These are phyloP conservation scores for Paecilomyces variotii DNA, from an alignment of 2,329 filamentous ascomycete genomes.

Conservation along the genomic window DNA sequence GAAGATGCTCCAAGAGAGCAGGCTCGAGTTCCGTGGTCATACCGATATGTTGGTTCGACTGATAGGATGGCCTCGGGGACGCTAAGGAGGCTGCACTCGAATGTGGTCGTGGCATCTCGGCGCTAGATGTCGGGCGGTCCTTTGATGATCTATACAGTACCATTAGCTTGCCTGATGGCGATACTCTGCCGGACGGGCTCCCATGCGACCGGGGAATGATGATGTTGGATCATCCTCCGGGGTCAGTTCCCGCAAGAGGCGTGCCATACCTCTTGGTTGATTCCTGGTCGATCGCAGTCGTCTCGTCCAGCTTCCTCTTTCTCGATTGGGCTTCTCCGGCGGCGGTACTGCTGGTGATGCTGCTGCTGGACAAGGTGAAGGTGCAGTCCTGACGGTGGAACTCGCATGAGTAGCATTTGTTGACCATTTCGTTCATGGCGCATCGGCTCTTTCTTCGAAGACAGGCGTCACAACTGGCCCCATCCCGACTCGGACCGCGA, in stretches of 20 bases:
- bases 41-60: constrained; percentile 34
- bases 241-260: neutral
- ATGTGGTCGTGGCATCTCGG: constrained; percentile 11
- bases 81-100: constrained; percentile 11
- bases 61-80: constrained; percentile 24
- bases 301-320: constrained; percentile 34
- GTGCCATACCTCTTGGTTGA: constrained; percentile 29
- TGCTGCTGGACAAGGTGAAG: constrained; percentile 24
- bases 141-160: constrained; percentile 16
- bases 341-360: constrained; percentile 7
- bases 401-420: constrained; percentile 38
- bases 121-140: constrained; percentile 13
- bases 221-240: neutral
- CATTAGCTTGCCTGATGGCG: neutral
- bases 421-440: constrained; percentile 36
- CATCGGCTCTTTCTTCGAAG: constrained; percentile 35
- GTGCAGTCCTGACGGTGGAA: constrained; percentile 39
- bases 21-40: constrained; percentile 37
- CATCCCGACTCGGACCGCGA: constrained; percentile 27
- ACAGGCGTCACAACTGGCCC: constrained; percentile 35
- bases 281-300: constrained; percentile 17
- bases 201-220: neutral
- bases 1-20: constrained; percentile 30
- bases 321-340: constrained; percentile 20
- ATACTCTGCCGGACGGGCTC: neutral